A percentile compares a stretch with the other conserved stretches of the same genome.
Conservation (phyloP, 192 early-diverging fungal genomes). For the Rhizophagus sp. region DNA sequence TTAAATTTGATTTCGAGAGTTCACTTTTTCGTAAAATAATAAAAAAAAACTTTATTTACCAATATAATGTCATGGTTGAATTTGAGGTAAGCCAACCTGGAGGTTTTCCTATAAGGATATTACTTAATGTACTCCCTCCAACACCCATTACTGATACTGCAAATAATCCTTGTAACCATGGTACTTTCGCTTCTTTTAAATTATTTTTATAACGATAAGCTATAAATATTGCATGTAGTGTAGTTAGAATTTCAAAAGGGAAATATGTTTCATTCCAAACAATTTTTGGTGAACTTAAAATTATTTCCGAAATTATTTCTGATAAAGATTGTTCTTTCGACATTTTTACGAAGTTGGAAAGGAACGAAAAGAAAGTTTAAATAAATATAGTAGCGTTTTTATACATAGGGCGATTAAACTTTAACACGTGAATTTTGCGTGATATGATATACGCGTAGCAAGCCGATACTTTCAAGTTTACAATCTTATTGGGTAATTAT, state of each 20-base stretch:
- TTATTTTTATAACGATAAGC: neutral
- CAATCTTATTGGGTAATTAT: no score
- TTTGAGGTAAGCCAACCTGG: constrained; percentile 24
- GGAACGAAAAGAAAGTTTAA: neutral
- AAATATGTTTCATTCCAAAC: constrained; percentile 14
- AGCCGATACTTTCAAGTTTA: no score
- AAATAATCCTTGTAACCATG: constrained; percentile 25
- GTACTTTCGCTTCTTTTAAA: constrained; percentile 4
- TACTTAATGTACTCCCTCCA: constrained; percentile 18
- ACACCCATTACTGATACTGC: constrained; percentile 4
- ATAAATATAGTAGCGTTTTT: neutral
- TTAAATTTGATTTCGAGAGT: neutral
- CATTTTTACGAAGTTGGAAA: neutral
- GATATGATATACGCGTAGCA: no score
- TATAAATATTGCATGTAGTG: constrained; percentile 13
- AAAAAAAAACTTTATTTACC: constrained; percentile 3
- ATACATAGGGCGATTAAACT: no score
- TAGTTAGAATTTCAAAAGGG: constrained; percentile 8
- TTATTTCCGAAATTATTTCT: neutral
- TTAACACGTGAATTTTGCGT: no score
- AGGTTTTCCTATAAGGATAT: neutral
- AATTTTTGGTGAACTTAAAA: neutral
- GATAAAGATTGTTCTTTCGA: neutral
- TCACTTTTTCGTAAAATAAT: neutral
- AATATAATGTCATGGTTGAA: constrained; percentile 6